A percentile compares a stretch with the other conserved stretches of the same genome.
Conservation (phyloP, 2,329 filamentous ascomycete species). For the Aspergillus terreus region DNA sequence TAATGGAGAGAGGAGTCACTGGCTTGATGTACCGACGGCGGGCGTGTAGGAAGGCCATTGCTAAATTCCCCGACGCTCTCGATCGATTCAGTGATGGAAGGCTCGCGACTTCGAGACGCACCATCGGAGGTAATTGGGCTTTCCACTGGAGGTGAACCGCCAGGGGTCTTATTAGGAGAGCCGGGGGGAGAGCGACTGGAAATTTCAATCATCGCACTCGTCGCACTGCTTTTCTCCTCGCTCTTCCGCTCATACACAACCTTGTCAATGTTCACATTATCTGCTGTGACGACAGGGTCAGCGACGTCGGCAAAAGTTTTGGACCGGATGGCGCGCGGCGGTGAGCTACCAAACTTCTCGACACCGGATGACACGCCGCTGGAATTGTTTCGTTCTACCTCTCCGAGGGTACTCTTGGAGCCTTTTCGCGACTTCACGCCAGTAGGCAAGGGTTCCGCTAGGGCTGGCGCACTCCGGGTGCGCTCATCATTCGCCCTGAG, state of each 20-base stretch:
- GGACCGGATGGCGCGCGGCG: conserved; percentile 57
- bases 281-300: conserved; percentile 63
- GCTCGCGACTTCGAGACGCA: conserved; percentile 41
- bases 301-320: conserved; percentile 61
- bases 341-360: conserved; percentile 37
- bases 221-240: conserved; percentile 57
- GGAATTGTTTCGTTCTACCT: conserved; percentile 17
- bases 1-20: conserved; percentile 19
- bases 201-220: conserved; percentile 64
- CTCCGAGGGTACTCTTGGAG: conserved; percentile 21
- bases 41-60: conserved; percentile 21
- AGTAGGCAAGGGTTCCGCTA: conserved; percentile 21
- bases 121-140: conserved; percentile 33
- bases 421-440: conserved; percentile 27
- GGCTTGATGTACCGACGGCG: conserved; percentile 26
- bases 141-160: conserved; percentile 41
- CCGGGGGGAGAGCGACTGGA: conserved; percentile 59
- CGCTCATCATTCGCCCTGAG: conserved; percentile 33
- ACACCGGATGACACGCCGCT: conserved; percentile 25
- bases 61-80: conserved; percentile 19
- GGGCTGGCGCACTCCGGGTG: conserved; percentile 30
- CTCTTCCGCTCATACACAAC: conserved; percentile 54
- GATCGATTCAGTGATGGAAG: conserved; percentile 50
- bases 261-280: conserved; percentile 63
- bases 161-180: conserved; percentile 49